Evolutionary conservation across 2,329 filamentous ascomycete species (phyloP).

Genomic region (Lasiodiplodia sp.): DNA sequence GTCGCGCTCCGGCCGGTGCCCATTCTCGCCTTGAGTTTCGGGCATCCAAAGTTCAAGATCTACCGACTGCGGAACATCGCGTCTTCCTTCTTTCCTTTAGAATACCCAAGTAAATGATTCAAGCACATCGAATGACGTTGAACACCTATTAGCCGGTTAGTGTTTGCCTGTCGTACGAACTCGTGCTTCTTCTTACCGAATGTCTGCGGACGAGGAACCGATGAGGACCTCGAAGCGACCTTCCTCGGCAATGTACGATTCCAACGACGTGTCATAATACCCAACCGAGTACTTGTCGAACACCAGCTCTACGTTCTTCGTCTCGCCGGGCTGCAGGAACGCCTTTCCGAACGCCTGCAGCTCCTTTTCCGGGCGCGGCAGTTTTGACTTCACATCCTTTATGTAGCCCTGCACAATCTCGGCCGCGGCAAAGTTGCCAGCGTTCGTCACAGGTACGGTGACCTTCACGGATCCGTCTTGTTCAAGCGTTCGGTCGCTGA

Average conservation of each 20-base stretch:
- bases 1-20: background rate
- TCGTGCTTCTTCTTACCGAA: slow-evolving; percentile 58
- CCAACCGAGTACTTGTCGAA: slow-evolving; percentile 58
- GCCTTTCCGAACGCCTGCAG: slow-evolving; percentile 69
- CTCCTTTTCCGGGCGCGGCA: slow-evolving; percentile 74
- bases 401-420: slow-evolving; percentile 75
- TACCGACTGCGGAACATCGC: background rate
- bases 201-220: slow-evolving; percentile 68
- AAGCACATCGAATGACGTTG: slow-evolving; percentile 62
- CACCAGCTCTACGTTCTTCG: slow-evolving; percentile 41
- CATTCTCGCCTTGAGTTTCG: background rate
- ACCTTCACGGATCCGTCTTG: slow-evolving; percentile 50
- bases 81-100: slow-evolving; percentile 40
- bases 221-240: slow-evolving; percentile 67
- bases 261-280: slow-evolving; percentile 68
- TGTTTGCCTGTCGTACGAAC: background rate
- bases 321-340: slow-evolving; percentile 46
- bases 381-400: slow-evolving; percentile 65
- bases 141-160: slow-evolving; percentile 3
- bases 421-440: slow-evolving; percentile 62
- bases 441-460: slow-evolving; percentile 62
- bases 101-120: slow-evolving; percentile 73
- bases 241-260: slow-evolving; percentile 71
- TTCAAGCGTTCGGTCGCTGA: slow-evolving; percentile 13
- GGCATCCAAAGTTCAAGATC: background rate